These are phyloP conservation scores for Fusarium albosuccineum DNA, from an alignment of 2,329 filamentous ascomycete genomes.

Conservation along the genomic window DNA sequence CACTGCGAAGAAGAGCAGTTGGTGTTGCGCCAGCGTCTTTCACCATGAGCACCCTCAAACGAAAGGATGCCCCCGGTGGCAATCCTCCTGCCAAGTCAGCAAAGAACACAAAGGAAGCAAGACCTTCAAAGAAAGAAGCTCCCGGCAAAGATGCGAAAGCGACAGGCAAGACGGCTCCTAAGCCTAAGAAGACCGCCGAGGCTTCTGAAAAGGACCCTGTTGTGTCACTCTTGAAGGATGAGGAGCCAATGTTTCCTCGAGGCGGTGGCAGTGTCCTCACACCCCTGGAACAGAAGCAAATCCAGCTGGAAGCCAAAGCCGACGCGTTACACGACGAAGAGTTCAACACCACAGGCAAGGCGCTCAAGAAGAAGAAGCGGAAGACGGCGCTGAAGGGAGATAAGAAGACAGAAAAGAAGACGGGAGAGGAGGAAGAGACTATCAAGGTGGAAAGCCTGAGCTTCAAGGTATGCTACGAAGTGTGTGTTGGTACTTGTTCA, in stretches of 20 bases:
- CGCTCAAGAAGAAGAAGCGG: conserved; percentile 66
- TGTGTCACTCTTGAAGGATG: conserved; percentile 72
- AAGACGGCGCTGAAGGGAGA: conserved; percentile 66
- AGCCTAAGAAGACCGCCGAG: conserved; percentile 48
- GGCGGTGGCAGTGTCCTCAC: conserved; percentile 92
- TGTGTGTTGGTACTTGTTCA: conserved; percentile 10
- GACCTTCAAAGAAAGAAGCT: conserved; percentile 62
- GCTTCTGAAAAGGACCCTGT: conserved; percentile 52
- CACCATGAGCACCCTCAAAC: conserved; percentile 68
- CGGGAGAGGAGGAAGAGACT: conserved; percentile 60
- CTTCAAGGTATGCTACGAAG: conserved; percentile 75
- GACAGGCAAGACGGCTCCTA: conserved; percentile 46
- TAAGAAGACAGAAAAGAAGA: conserved; percentile 64
- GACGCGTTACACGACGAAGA: conserved; percentile 93
- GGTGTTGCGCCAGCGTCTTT: conserved; percentile 47
- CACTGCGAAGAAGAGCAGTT: conserved; percentile 42
- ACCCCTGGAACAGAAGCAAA: conserved; percentile 95
- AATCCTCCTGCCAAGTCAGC: conserved; percentile 63
- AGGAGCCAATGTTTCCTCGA: conserved; percentile 91
- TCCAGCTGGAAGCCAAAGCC: conserved; percentile 90
- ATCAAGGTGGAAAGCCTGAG: conserved; percentile 88
- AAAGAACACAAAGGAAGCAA: conserved; percentile 60
- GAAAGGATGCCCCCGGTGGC: conserved; percentile 69
- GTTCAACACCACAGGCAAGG: conserved; percentile 63
- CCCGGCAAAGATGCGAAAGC: conserved; percentile 48